Base-by-base conservation (phyloP, 805 yeast species). In the Sungouiella blattae region DNA sequence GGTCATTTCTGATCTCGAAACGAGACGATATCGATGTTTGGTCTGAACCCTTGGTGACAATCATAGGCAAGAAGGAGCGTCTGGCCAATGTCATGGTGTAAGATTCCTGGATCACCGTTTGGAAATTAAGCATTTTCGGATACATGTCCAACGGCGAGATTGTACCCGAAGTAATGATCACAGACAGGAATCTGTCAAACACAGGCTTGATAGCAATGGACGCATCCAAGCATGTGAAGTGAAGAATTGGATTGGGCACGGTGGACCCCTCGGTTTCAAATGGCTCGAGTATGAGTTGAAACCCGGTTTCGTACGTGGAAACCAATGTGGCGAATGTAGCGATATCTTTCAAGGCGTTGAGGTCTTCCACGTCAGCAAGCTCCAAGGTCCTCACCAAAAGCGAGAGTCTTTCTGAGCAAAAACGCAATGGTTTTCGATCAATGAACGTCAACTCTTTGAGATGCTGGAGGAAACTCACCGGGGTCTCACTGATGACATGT, bases 131-230 rank as follows among this genome's bases (percentile, higher is more conserved):
- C 98, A 91, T 91, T 50, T 87, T 82, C 5, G 98, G 99, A 57
- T 93, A 93, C 99, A 93, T 93, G 53, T 93, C 98, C 57, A 93
- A 75, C 1, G 99, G 99, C 0, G 98, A 91, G 31, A 93, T 93
- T 11, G 99, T 93, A 47, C 99, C 99, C 0, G 96, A 87, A 0
- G 99, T 93, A 41, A 93, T 93, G 42, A 93, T 83, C 8, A 93
- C 95, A 0, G 96, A 83, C 6, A 87, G 80, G 53, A 91, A 93
- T 40, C 89, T 73, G 33, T 93, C 98, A 66, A 93, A 91, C 0
- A 93, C 88, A 0, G 99, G 98, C 55, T 88, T 93, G 46, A 93
- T 93, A 3, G 98, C 98, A 49, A 93, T 93, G 1, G 97, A 87
- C 0, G 99, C 98, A 65, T 93, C 99, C 31, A 93, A 68, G 65